Base-by-base conservation (phyloP, 1,284 basidiomycete genomes). In the Rhodotorula sp. region DNA sequence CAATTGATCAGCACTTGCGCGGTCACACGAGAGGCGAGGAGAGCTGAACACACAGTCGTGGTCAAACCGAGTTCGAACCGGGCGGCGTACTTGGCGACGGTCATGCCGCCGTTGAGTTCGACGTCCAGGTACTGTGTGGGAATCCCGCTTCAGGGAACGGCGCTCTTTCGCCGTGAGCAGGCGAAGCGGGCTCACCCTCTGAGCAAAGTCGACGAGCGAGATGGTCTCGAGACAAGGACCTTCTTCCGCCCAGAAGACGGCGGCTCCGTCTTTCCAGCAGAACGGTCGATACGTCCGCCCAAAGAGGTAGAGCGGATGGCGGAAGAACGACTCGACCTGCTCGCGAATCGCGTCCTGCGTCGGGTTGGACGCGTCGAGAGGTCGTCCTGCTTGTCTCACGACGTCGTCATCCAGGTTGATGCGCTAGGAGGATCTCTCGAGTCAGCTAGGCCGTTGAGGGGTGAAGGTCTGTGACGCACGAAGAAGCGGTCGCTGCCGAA, bases 11-110 rank as follows among this genome's bases (percentile, higher is more conserved):
- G 47, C 8, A 45, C n/a, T 5, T 38, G 19, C 21, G 21, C 10
- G 15, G 18, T 7, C 5, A 8, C 34, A 4, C 10, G 14, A 23
- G 16, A 45, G 19, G 59, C 28, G 10, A 15, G 14, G 8, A 43
- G 8, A 23, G 7, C 3, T 18, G n/a, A 28, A 48, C 69, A 65
- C 1, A 76, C 65, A 2, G 79, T 79, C 2, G 74, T 76, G 5
- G 76, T 78, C 5, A 79, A 58, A 1, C 78, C 79, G 2, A 80
- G 75, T 38, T 72, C 72, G 45, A 79, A 67, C 0, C 79, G 75
- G 21, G 79, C 77, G 21, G 77, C 66, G 47, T 68, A 78, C 60
- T 80, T 80, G 47, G 77, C 77, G 45, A 79, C 61, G 2, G 59
- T 67, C 57, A 76, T 68, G 15, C 52, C 34, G 5, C 45, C 18